phyloP scores from a whole-genome alignment of 192 early-diverging fungal genomes.

The Dimargaris verticillata region DNA sequence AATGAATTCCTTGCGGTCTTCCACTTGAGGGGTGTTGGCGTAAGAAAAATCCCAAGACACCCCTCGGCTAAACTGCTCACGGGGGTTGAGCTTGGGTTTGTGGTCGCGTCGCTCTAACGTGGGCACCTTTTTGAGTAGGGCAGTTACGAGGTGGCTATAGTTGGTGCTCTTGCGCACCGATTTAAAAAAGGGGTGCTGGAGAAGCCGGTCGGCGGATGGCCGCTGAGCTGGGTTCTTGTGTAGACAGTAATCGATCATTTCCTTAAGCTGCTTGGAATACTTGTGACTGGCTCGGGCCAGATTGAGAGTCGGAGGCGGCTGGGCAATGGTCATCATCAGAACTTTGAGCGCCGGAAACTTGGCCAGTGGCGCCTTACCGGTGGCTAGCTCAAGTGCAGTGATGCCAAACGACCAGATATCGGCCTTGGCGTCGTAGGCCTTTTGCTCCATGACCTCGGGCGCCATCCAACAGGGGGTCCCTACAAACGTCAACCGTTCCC shows the following conservation, averaged over 20 bases:
- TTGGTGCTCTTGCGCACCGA: background rate
- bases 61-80: background rate
- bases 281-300: slow-evolving; percentile 54
- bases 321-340: slow-evolving; percentile 72
- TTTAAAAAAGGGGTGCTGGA: slow-evolving; percentile 47
- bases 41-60: slow-evolving; percentile 8
- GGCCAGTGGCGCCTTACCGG: slow-evolving; percentile 76
- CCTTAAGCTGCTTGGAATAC: slow-evolving; percentile 63
- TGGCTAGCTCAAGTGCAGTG: slow-evolving; percentile 68
- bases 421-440: slow-evolving; percentile 75
- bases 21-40: background rate
- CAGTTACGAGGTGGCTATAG: background rate
- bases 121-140: background rate
- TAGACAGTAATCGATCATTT: slow-evolving; percentile 72
- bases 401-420: slow-evolving; percentile 90
- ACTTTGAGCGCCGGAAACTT: slow-evolving; percentile 81
- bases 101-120: background rate
- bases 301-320: slow-evolving; percentile 71
- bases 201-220: slow-evolving; percentile 10
- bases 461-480: slow-evolving; percentile 45
- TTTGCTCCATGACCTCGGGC: slow-evolving; percentile 83
- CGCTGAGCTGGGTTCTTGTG: slow-evolving; percentile 58
- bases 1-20: background rate
- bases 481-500: slow-evolving; percentile 50
- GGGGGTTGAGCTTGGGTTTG: background rate